Evolutionary conservation across 495 filamentous ascomycete genomes (phyloP).

Genomic region (Amniculicola lignicola): DNA sequence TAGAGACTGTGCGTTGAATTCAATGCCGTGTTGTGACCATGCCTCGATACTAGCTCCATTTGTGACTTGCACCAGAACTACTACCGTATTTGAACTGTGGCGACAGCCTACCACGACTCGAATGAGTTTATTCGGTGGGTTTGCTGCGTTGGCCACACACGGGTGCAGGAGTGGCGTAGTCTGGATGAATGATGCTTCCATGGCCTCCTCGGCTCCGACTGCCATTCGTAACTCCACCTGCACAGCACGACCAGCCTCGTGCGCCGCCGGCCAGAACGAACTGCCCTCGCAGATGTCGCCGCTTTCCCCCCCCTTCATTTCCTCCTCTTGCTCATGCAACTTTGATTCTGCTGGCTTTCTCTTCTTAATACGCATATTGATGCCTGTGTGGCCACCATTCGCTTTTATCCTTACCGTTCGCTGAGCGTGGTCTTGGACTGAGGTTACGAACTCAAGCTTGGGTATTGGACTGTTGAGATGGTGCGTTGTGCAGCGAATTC

Average conservation of each 20-base stretch:
- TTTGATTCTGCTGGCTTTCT: not conserved
- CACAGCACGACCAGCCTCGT: not conserved
- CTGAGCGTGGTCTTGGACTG: too few species aligned
- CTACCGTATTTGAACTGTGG: not conserved
- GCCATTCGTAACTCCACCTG: not conserved
- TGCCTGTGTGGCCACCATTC: not conserved
- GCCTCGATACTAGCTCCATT: too few species aligned
- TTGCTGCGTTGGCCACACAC: too few species aligned
- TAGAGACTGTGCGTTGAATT: not conserved
- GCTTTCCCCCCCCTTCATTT: not conserved
- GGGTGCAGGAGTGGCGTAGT: constrained; percentile 8
- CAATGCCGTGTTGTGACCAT: not conserved
- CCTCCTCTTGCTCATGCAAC: too few species aligned
- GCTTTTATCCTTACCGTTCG: too few species aligned
- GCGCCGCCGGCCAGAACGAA: not conserved
- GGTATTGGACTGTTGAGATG: too few species aligned
- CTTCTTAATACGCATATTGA: constrained; percentile 17
- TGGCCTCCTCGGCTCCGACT: too few species aligned
- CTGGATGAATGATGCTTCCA: constrained; percentile 4
- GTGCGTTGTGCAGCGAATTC: too few species aligned
- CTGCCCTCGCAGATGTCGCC: not conserved
- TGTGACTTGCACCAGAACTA: too few species aligned
- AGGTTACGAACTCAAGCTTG: too few species aligned
- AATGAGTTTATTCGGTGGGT: too few species aligned
- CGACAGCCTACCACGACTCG: too few species aligned